Evolutionary conservation across 176 grass and related monocot genomes (phyloP), one percentile per base, ranked within the genome.

Genomic region (Echinochloa phyllopogon): DNA sequence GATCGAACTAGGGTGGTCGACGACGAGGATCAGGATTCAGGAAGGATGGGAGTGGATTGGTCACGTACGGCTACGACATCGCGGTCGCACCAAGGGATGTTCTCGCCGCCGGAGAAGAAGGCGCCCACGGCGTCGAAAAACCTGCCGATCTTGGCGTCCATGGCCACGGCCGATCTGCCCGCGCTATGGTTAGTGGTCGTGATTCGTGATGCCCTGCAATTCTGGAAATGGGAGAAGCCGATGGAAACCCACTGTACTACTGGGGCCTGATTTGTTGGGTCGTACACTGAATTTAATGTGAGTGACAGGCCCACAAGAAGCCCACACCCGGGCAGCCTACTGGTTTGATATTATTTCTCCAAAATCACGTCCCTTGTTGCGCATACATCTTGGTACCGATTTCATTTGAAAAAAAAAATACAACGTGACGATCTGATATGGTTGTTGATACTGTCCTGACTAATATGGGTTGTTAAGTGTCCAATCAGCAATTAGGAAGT

Each of bases 101-200:
- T 57, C 53, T 57, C 53, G 53, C 53, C 53, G 53, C 53, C 7
- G 53, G 53, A 57, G 53, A 57, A 57, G 74, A 59, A 77, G 21
- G 37, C 11, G 21, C 53, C 53, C 38, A 77, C 36, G 74, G 51
- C 52, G 18, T 56, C 52, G 51, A 76, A 37, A 20, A 75, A 38
- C 33, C 73, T 57, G 33, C 73, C 73, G 50, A 41, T 76, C 74
- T 58, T 76, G 29, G 74, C 52, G 33, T 58, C 52, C 51, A 57
- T 41, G 36, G 33, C 10, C 51, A 20, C 10, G 20, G 49, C 20
- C 38, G 49, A 55, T 21, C 53, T 51, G 53, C n/a, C n/a, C n/a
- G n/a, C 53, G 42, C 42, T 44, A 44, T 8, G 42, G 42, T 44
- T 44, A 44, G 42, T 9, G 29, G 29, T 33, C 29, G 42, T 44